Conservation (phyloP, 1,284 basidiomycete genomes). For the Leccinum insolens region DNA sequence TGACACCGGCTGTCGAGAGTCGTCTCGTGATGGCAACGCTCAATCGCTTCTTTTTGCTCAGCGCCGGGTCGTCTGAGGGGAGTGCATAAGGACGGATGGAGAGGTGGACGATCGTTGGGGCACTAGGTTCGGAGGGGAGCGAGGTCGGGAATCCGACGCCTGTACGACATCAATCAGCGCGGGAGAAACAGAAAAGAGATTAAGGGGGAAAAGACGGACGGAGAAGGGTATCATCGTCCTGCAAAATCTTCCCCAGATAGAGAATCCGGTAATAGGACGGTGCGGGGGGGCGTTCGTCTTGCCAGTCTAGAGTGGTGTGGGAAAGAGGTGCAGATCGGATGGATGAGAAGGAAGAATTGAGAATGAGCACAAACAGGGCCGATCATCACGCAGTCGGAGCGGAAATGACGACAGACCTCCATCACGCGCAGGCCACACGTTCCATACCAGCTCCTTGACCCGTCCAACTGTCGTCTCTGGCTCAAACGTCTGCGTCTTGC, state of each 20-base stretch:
- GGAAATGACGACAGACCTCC: constrained; percentile 26
- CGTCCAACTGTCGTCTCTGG: constrained; percentile 78
- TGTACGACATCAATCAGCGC: constrained; percentile 28
- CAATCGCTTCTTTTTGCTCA: constrained; percentile 55
- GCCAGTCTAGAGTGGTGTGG: constrained; percentile 65
- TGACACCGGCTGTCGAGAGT: constrained; percentile 11
- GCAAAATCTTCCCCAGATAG: constrained; percentile 81
- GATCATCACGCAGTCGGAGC: constrained; percentile 16
- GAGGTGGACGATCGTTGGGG: constrained; percentile 74
- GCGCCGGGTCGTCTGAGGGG: constrained; percentile 49
- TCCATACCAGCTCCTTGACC: constrained; percentile 86
- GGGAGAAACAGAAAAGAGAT: background rate
- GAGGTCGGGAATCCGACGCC: constrained; percentile 52
- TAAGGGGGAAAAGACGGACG: constrained; percentile 48
- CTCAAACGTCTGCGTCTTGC: constrained; percentile 77
- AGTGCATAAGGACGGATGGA: constrained; percentile 71
- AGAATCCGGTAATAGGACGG: constrained; percentile 79
- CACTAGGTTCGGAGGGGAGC: constrained; percentile 25
- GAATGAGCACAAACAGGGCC: constrained; percentile 10
- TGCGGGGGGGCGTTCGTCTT: constrained; percentile 76
- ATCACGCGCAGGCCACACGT: constrained; percentile 77
- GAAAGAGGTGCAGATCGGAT: background rate
- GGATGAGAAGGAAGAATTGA: background rate
- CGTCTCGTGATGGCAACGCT: constrained; percentile 30
- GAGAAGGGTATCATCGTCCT: constrained; percentile 78